phyloP scores from a whole-genome alignment of 345 rosid species.

The Rhizophora apiculata region DNA sequence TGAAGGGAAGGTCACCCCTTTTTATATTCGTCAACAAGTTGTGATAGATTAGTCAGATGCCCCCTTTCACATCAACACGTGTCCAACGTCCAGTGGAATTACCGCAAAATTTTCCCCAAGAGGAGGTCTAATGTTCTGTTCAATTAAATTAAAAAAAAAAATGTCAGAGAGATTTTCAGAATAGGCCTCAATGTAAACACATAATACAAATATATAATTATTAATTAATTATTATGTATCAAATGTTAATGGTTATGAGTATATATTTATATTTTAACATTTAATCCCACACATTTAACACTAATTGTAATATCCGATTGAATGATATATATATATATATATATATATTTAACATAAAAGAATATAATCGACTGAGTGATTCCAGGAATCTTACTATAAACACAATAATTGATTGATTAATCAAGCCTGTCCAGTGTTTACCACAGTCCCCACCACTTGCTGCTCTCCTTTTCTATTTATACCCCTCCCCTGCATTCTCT shows the following conservation, averaged over 20 bases:
- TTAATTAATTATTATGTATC: no score
- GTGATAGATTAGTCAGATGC: neutral
- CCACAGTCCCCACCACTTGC: neutral
- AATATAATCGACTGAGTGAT: constrained; percentile 5
- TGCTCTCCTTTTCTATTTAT: constrained; percentile 5
- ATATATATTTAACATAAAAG: neutral
- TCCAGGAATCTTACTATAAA: constrained; percentile 10
- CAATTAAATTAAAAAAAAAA: no score
- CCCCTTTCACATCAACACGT: constrained; percentile 20
- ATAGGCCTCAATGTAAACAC: no score
- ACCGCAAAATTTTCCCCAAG: neutral
- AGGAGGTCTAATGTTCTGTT: no score
- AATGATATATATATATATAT: no score
- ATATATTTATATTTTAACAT: no score
- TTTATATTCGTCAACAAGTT: neutral
- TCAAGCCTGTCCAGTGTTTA: neutral
- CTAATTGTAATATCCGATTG: neutral
- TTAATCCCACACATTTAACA: no score
- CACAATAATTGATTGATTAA: neutral
- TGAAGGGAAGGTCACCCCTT: constrained; percentile 14
- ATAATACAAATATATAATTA: no score
- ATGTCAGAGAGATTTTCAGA: no score
- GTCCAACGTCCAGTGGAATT: neutral
- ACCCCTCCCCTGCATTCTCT: constrained; percentile 7
- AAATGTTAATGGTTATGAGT: no score